Conservation (phyloP, 2,329 filamentous ascomycete species). For the Botrytis cinerea region DNA sequence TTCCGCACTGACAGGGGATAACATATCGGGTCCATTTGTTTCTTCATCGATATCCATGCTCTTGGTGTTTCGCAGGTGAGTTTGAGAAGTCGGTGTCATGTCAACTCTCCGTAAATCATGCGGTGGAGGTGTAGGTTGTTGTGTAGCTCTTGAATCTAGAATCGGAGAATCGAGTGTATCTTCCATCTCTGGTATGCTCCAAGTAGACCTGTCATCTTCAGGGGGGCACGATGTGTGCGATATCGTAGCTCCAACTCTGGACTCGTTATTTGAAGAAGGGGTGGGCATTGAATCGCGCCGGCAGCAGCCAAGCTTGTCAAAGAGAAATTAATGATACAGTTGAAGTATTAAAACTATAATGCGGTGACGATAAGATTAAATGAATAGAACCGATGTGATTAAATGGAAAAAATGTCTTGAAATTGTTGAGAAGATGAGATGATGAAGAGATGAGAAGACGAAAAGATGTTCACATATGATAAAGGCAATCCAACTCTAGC, state of each 20-base stretch:
- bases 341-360: slow-evolving; percentile 32
- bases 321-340: slow-evolving; percentile 39
- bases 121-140: slow-evolving; percentile 38
- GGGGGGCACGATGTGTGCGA: slow-evolving; percentile 48
- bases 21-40: slow-evolving; percentile 37
- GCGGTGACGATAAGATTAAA: slow-evolving; percentile 35
- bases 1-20: slow-evolving; percentile 44
- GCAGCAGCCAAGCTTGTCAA: slow-evolving; percentile 38
- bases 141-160: slow-evolving; percentile 37
- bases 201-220: slow-evolving; percentile 44
- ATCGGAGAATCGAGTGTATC: slow-evolving; percentile 36
- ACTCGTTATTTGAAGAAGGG: slow-evolving; percentile 37
- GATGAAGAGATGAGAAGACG: slow-evolving; percentile 8
- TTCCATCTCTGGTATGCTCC: slow-evolving; percentile 43
- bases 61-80: slow-evolving; percentile 44
- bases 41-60: slow-evolving; percentile 47
- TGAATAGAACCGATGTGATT: slow-evolving; percentile 33
- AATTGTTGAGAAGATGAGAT: slow-evolving; percentile 25
- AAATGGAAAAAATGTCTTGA: slow-evolving; percentile 29
- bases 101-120: slow-evolving; percentile 35
- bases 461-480: slow-evolving; percentile 27
- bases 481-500: slow-evolving; percentile 22
- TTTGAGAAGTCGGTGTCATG: slow-evolving; percentile 42
- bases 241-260: slow-evolving; percentile 32
- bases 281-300: slow-evolving; percentile 43